phyloP scores from a whole-genome alignment of 495 filamentous ascomycete species.

The Aspergillus cristatus region DNA sequence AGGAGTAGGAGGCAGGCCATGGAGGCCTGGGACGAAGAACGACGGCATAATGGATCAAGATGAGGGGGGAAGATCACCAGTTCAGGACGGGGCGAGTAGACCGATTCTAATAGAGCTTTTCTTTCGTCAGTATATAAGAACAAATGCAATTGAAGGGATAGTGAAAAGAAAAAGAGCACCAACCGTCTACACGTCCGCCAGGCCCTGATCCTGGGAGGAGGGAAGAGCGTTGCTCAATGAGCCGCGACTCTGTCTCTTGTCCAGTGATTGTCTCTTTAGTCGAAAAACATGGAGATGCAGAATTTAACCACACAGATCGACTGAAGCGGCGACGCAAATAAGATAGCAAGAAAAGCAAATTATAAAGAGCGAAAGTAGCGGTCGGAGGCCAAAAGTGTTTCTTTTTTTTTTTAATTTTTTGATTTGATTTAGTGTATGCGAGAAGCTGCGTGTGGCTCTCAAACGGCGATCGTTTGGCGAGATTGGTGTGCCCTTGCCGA shows the following conservation, averaged over 20 bases:
- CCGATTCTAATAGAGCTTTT: too few species aligned
- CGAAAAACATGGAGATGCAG: constrained; percentile 35
- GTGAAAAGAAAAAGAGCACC: constrained; percentile 16
- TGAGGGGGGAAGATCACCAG: constrained; percentile 18
- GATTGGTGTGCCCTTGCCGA: constrained; percentile 7
- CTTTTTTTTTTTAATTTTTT: background rate
- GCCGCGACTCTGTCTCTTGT: constrained; percentile 30
- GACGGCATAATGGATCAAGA: constrained; percentile 40
- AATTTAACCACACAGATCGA: constrained; percentile 16
- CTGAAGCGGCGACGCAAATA: constrained; percentile 6
- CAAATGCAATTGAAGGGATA: constrained; percentile 7
- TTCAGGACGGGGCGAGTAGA: constrained; percentile 33
- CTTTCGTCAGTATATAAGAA: too few species aligned
- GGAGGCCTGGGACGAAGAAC: constrained; percentile 34
- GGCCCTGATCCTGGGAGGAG: constrained; percentile 30
- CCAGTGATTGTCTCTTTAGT: constrained; percentile 30
- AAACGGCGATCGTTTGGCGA: too few species aligned
- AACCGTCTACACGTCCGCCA: constrained; percentile 41
- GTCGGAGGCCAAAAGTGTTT: constrained; percentile 7
- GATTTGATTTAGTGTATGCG: too few species aligned
- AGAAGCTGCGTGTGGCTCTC: too few species aligned
- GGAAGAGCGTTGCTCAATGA: constrained; percentile 35
- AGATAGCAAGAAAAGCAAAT: constrained; percentile 20
- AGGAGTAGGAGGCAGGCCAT: constrained; percentile 38
- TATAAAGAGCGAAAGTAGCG: constrained; percentile 13